Percentiles rank a stretch among this genome's conserved stretches.
Conservation (phyloP, 352 stramenopile genomes). For the Phytophthora aleatoria region DNA sequence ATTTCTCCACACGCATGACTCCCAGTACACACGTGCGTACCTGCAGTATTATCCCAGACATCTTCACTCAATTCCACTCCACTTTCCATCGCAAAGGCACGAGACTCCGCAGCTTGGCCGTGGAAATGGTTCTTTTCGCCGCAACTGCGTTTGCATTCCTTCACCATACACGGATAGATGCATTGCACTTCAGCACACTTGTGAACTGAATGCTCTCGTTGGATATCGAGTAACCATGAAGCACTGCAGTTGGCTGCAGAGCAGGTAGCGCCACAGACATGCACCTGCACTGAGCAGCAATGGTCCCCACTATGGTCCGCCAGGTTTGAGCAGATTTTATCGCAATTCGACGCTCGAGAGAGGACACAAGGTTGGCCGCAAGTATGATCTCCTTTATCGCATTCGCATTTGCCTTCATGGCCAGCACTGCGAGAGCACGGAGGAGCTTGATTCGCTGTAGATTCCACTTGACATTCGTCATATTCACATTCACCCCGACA, state of each 20-base stretch:
- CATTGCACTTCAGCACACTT: conserved; percentile 61
- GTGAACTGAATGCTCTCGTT: conserved; percentile 48
- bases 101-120: conserved; percentile 23
- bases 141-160: conserved; percentile 46
- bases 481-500: conserved; percentile 52
- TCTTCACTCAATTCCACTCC: not conserved
- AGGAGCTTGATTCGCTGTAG: conserved; percentile 1
- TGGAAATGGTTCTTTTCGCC: conserved; percentile 62
- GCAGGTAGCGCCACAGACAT: conserved; percentile 57
- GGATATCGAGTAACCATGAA: conserved; percentile 49
- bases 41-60: not conserved
- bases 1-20: conserved; percentile 47
- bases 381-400: conserved; percentile 56
- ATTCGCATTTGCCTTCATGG: conserved; percentile 67
- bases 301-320: conserved; percentile 43
- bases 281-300: conserved; percentile 53
- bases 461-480: conserved; percentile 21
- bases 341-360: conserved; percentile 47
- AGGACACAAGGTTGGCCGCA: conserved; percentile 45
- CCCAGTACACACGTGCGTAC: conserved; percentile 52
- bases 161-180: conserved; percentile 51
- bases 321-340: conserved; percentile 38
- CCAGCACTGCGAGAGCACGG: conserved; percentile 47
- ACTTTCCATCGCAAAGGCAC: conserved; percentile 28
- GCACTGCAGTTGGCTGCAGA: conserved; percentile 39